Evolutionary conservation across 306 rosid genomes (phyloP).

Genomic region (Vigna unguiculata): DNA sequence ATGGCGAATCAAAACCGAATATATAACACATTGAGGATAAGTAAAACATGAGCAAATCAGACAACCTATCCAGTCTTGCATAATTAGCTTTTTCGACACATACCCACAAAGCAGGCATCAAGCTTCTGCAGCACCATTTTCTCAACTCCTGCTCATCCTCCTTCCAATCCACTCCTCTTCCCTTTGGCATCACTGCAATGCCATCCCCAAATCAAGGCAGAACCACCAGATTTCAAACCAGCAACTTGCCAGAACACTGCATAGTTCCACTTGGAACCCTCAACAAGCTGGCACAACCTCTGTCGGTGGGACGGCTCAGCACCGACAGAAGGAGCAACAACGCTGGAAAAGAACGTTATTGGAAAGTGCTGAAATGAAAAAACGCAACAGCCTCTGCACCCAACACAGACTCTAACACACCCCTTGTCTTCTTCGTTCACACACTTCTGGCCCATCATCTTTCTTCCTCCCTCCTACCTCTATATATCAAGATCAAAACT

Average conservation of each 20-base stretch:
- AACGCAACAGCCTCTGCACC: slow-evolving; percentile 83
- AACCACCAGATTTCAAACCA: slow-evolving; percentile 76
- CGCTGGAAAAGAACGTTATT: slow-evolving; percentile 58
- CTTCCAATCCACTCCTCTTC: slow-evolving; percentile 50
- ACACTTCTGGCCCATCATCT: slow-evolving; percentile 75
- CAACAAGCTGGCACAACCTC: slow-evolving; percentile 69
- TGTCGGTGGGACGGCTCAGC: slow-evolving; percentile 57
- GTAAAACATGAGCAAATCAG: slow-evolving; percentile 80
- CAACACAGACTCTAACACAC: slow-evolving; percentile 75
- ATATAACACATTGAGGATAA: slow-evolving; percentile 65
- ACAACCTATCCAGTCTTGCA: slow-evolving; percentile 57
- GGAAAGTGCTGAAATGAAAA: slow-evolving; percentile 68
- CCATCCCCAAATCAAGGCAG: slow-evolving; percentile 86
- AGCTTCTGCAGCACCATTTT: slow-evolving; percentile 76
- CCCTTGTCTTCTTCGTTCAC: slow-evolving; percentile 77
- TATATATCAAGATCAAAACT: slow-evolving; percentile 33
- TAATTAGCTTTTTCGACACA: slow-evolving; percentile 54
- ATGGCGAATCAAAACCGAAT: slow-evolving; percentile 64
- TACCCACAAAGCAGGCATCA: slow-evolving; percentile 60
- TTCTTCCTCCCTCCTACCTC: slow-evolving; percentile 37
- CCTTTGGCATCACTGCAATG: slow-evolving; percentile 59
- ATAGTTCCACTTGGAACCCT: slow-evolving; percentile 78
- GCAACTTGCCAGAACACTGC: slow-evolving; percentile 85
- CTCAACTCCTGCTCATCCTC: slow-evolving; percentile 54
- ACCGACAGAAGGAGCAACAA: slow-evolving; percentile 51